Percentiles rank a stretch among this genome's conserved stretches.
Evolutionary conservation across 2,329 filamentous ascomycete genomes (phyloP).

Genomic region (Neospermospora avenae): DNA sequence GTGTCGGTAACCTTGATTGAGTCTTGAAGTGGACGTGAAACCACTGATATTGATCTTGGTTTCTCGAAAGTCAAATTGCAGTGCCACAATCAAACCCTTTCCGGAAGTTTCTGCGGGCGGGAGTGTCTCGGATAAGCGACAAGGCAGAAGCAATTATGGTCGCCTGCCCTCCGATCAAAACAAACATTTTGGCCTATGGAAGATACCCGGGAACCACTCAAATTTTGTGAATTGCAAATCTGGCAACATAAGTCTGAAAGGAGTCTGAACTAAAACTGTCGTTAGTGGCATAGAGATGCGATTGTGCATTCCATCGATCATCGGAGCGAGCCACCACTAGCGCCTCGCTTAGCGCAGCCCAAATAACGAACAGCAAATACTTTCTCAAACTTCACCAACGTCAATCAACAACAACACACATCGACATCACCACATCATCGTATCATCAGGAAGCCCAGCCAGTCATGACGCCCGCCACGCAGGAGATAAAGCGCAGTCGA

Average conservation of each 20-base stretch:
- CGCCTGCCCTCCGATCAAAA: not conserved
- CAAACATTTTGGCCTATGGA: not conserved
- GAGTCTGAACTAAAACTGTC: no score
- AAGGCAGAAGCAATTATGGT: not conserved
- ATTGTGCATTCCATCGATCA: not conserved
- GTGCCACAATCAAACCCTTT: not conserved
- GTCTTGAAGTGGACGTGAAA: no score
- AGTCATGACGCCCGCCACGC: not conserved
- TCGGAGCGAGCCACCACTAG: no score
- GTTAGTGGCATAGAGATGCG: not conserved
- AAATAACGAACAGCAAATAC: not conserved
- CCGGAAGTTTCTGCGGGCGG: not conserved
- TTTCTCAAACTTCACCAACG: not conserved
- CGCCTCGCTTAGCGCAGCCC: not conserved
- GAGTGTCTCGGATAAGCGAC: not conserved
- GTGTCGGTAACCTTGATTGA: no score
- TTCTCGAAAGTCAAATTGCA: not conserved
- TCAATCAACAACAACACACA: slow-evolving; percentile 1
- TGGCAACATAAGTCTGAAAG: not conserved
- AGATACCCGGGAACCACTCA: no score
- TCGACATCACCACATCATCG: not conserved
- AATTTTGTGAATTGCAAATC: no score
- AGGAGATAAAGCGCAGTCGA: not conserved
- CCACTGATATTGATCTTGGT: no score
- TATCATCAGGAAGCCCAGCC: not conserved